Base-by-base conservation (phyloP, 2,329 filamentous ascomycete genomes). In the Colletotrichum phormii region DNA sequence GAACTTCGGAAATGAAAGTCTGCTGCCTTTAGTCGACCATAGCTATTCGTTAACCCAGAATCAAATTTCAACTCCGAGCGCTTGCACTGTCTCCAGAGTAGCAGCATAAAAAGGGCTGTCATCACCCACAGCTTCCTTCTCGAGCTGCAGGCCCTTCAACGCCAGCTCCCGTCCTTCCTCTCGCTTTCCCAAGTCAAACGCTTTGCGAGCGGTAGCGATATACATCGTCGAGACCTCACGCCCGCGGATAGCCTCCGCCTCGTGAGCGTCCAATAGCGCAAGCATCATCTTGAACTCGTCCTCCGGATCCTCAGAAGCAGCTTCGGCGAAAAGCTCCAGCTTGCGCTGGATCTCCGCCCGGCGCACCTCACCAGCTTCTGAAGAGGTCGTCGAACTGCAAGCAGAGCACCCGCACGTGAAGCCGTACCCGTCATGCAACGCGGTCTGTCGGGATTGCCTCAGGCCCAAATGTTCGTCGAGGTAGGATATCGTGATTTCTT, bases 401-500 rank as follows among this genome's bases (percentile, higher is more conserved):
- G 68, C 68, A 6, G 61, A 15, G 5, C 71, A 73, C 3, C 18
- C 67, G 24, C 71, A 73, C 4, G 22, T 18, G n/a, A 73, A 73
- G 4, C 67, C 67, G 29, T 73, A 73, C 0, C 71, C 71, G 0
- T 66, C 24, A 1, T 67, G 61, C 1, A 73, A 59, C 4, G 37
- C 51, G 37, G 51, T 58, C 59, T 63, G 67, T 24, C 71, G 35
- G 2, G 62, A 24, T 5, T 62, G 29, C 11, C 49, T 35, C 26
- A 64, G n/a, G 5, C 66, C 60, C 4, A 72, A 46, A 24, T 72
- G 66, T 57, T 72, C 71, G 29, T 67, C 67, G 22, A 73, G 67
- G 59, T 73, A 73, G 13, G 71, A 73, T 1, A 73, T 73, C 24
- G 71, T 73, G 22, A 73, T 71, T 51, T 73, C 71, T 42, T 73